Evolutionary conservation across 805 yeast genomes (phyloP).

Genomic region (Candida patagonica): DNA sequence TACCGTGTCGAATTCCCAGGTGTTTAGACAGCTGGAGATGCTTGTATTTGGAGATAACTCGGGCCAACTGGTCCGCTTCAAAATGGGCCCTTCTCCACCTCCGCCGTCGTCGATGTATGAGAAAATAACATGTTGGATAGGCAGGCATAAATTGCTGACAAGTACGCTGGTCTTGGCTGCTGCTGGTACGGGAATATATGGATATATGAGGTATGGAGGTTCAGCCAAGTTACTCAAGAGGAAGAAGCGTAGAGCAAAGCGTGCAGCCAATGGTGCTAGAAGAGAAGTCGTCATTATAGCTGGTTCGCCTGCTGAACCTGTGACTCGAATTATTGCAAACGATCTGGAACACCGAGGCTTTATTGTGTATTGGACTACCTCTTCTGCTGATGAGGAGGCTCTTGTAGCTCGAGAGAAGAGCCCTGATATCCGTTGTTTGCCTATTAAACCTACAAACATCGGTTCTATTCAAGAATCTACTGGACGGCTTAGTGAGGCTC

Average conservation of each 20-base stretch:
- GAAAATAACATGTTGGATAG: constrained; percentile 18
- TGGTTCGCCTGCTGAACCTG: constrained; percentile 70
- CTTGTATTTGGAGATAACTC: constrained; percentile 8
- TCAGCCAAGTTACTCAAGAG: not conserved
- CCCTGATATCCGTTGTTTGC: constrained; percentile 59
- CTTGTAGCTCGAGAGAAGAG: constrained; percentile 43
- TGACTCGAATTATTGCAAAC: constrained; percentile 57
- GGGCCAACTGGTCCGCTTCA: not conserved
- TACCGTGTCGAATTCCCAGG: constrained; percentile 12
- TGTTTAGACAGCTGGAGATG: constrained; percentile 11
- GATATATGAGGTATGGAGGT: constrained; percentile 9
- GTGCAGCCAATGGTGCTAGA: constrained; percentile 61
- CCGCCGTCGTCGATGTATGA: constrained; percentile 19
- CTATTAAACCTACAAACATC: constrained; percentile 38
- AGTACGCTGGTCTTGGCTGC: constrained; percentile 14
- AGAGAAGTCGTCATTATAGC: constrained; percentile 64
- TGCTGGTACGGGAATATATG: constrained; percentile 18
- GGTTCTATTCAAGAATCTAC: constrained; percentile 38
- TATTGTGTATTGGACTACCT: constrained; percentile 67
- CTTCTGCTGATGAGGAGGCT: constrained; percentile 47
- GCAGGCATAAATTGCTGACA: constrained; percentile 18
- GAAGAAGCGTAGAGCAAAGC: constrained; percentile 44
- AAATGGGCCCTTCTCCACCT: constrained; percentile 16
- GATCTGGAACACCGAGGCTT: constrained; percentile 76
- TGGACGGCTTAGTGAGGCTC: constrained; percentile 38